Evolutionary conservation across 2,329 filamentous ascomycete genomes (phyloP), one percentile per base, ranked within the genome.

Genomic region (Penicillium sumatraense): DNA sequence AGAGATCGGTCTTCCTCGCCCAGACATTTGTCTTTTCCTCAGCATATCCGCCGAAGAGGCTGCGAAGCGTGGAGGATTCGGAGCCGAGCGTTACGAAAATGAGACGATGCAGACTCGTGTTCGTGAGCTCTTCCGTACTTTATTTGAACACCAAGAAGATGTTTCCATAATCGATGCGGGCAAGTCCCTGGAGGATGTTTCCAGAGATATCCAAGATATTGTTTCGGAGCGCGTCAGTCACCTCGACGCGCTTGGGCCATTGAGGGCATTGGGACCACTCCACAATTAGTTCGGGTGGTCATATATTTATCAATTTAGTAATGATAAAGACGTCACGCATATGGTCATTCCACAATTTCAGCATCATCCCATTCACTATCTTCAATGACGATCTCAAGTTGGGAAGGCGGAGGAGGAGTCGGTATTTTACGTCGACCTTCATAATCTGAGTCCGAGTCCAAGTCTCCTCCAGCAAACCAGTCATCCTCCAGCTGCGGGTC

Each of bases 1-100:
- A 1, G 95, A 98, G 66, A 83, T 90, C 13, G 93, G 93, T 0
- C 82, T 99, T 0, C 93, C 95, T 1, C 84, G 89, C 4, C 93
- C 95, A 0, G 95, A 99, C 76, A 71, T 93, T 9, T 91, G 93
- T 10, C 74, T 98, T 1, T 98, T 98, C 69, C 81, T 99, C 27
- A 90, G 95, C 68, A 83, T 98, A 48, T 85, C 88, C 6, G 85
- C 90, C 31, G 84, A 86, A 46, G 83, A 87, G 56, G 92, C 92
- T 9, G 84, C 84, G 26, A 82, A 82, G 64, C 82, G 95, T 16
- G 92, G 91, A n/a, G 93, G 91, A 0, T 99, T 88, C 80, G 95
- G 95, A 1, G 84, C 82, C 16, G 95, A 99, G 80, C 82, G 90
- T 59, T 99, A 98, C 69, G 95, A 99, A 78, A 89, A 86, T 70